phyloP scores from a whole-genome alignment of 2,329 filamentous ascomycete genomes.

The Diaporthe sp. region DNA sequence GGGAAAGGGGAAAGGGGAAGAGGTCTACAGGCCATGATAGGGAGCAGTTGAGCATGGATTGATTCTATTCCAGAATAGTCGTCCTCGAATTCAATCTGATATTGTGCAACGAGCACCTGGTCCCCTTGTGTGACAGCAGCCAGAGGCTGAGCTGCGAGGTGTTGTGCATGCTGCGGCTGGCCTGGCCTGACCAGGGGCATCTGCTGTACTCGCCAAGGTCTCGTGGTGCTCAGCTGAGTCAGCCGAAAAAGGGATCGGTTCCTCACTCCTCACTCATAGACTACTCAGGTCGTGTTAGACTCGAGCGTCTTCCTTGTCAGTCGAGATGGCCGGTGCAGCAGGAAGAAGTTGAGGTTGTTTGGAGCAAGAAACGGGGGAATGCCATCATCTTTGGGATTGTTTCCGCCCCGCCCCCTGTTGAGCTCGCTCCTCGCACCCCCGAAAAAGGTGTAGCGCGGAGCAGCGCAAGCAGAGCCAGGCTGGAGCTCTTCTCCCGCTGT shows the following conservation, averaged over 20 bases:
- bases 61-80: background rate
- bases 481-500: background rate
- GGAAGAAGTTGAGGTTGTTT: background rate
- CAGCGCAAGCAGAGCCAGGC: background rate
- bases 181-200: background rate
- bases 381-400: background rate
- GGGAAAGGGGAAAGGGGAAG: background rate
- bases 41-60: background rate
- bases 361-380: background rate
- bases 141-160: background rate
- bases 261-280: background rate
- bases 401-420: background rate
- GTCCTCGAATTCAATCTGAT: no score
- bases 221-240: background rate
- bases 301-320: background rate
- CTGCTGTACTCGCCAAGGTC: background rate
- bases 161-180: background rate
- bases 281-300: background rate
- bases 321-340: background rate
- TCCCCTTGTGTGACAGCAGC: background rate
- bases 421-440: background rate
- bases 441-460: background rate
- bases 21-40: background rate
- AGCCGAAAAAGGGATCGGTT: background rate
- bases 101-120: background rate